Conservation (phyloP, 225 moss, liverwort and hornwort species). For the Ulota crispa region DNA sequence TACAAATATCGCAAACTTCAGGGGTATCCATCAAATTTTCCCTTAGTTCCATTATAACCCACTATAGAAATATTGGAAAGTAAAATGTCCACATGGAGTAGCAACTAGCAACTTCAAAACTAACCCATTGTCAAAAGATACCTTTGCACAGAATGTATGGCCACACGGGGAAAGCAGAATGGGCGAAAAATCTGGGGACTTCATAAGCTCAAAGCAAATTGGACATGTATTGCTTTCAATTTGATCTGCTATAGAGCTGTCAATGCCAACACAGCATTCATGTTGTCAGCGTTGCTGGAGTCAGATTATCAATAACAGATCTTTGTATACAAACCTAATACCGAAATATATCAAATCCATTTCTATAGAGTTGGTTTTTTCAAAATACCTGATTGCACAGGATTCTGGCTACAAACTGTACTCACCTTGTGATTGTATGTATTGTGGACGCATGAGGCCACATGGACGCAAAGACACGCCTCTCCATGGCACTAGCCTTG, state of each 20-base stretch:
- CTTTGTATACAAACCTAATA: neutral
- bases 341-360: neutral
- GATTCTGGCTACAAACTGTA: neutral
- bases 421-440: slow-evolving; percentile 43
- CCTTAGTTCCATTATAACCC: neutral
- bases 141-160: slow-evolving; percentile 79
- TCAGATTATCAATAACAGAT: neutral
- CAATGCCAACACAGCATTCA: slow-evolving; percentile 7
- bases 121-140: slow-evolving; percentile 2
- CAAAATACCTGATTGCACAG: neutral
- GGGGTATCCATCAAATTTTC: too few species aligned
- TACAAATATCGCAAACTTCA: too few species aligned
- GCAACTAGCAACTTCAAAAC: neutral
- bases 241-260: slow-evolving; percentile 76
- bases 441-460: slow-evolving; percentile 56
- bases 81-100: neutral
- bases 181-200: slow-evolving; percentile 64
- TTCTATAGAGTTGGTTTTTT: neutral
- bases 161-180: slow-evolving; percentile 77
- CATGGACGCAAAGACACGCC: slow-evolving; percentile 30
- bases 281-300: neutral
- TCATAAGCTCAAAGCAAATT: slow-evolving; percentile 87
- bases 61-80: neutral
- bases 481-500: slow-evolving; percentile 28
- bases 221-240: slow-evolving; percentile 85